Conservation (phyloP, 768 basidiomycete genomes). For the Tylopilus cervinicoccineus region DNA sequence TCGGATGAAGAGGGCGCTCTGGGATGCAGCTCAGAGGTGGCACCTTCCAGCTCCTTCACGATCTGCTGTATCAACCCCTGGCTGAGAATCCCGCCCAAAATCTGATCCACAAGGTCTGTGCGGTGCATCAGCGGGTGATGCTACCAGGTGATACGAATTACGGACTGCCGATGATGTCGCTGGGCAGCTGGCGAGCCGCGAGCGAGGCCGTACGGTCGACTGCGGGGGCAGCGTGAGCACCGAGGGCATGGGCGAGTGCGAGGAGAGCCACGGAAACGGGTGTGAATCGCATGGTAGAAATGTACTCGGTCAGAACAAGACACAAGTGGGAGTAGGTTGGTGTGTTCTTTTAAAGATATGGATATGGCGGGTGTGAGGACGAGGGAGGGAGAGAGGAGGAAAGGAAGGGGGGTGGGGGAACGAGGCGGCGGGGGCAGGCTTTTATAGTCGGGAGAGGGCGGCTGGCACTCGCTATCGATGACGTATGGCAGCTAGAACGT, state of each 20-base stretch:
- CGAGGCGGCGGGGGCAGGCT: not conserved
- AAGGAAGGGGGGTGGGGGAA: conserved; percentile 13
- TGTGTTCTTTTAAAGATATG: conserved; percentile 12
- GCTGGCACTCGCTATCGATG: conserved; percentile 1
- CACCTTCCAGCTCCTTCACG: not conserved
- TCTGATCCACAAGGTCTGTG: conserved; percentile 1
- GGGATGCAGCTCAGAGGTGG: not conserved
- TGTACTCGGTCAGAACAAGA: conserved; percentile 21
- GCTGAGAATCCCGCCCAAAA: no score
- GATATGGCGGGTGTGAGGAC: conserved; percentile 11
- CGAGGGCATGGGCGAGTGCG: conserved; percentile 13
- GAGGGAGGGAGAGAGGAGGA: not conserved
- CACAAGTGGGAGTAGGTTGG: conserved; percentile 16
- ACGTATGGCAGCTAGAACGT: conserved; percentile 22
- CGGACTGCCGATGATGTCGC: not conserved
- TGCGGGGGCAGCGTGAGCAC: conserved; percentile 17
- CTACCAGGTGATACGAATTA: not conserved
- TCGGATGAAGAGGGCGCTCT: conserved; percentile 7
- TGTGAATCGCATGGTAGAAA: conserved; percentile 24
- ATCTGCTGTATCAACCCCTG: not conserved
- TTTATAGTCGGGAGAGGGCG: conserved; percentile 15
- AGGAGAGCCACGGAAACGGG: conserved; percentile 18
- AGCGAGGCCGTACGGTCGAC: conserved; percentile 2
- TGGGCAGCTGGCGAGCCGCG: not conserved
- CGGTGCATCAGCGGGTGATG: not conserved